Base-by-base conservation (phyloP, 2,329 filamentous ascomycete genomes). In the Grosmannia penicillata region DNA sequence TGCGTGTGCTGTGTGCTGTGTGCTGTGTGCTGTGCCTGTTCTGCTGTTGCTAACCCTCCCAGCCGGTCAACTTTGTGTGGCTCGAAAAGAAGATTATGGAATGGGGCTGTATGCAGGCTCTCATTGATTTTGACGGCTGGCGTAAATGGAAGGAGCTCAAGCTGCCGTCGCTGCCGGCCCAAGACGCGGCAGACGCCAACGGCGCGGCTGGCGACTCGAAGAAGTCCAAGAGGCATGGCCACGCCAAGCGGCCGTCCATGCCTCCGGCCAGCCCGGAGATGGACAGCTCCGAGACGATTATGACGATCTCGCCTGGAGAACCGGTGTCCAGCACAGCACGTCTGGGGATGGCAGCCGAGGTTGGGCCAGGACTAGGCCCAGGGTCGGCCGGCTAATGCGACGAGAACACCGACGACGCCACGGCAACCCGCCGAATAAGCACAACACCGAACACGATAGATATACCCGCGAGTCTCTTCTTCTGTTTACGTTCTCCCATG, bases 61-160 rank as follows among this genome's bases (percentile, higher is more conserved):
- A 94, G 84, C 91, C 91, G 17, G 89, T 98, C 48, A 93, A 93
- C 56, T 95, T 95, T 54, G 82, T 93, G 43, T 98, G 89, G 87
- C 73, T 98, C 21, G 85, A 95, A 57, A 77, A 89, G 41, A 98
- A 98, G 58, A 87, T 96, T 49, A 95, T 93, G 62, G 91, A 98
- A 66, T 98, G 91, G 91, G 91, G 91, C 40, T 96, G 91, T 64
- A 98, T 98, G 91, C 91, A 96, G 63, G 91, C 91, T 9, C 70
- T 98, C 19, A 96, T 98, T 52, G 91, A 98, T 62, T 96, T 91
- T 55, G 89, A 96, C 56, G 91, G 91, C 44, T 98, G 91, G 91
- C 75, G 87, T 39, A 85, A 85, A 58, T 98, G 91, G 91, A 94
- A 94, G 57, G 83, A 91, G 51, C 89, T 83, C 53, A 42, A 46